phyloP scores from a whole-genome alignment of 2,329 filamentous ascomycete species.

The Aspergillus neoniger region DNA sequence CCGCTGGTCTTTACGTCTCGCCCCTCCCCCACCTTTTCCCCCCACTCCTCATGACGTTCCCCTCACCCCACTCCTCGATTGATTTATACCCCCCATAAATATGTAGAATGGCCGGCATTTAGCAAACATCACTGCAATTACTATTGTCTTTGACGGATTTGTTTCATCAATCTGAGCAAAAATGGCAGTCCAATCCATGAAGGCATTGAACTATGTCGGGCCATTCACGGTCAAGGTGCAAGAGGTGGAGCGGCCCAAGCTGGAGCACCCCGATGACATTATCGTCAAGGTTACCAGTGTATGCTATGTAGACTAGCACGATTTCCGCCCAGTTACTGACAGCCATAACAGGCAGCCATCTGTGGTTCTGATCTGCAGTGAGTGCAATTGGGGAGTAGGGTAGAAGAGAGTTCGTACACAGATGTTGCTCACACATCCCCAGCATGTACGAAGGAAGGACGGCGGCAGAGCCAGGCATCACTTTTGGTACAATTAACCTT shows the following conservation, averaged over 20 bases:
- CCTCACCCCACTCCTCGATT: background rate
- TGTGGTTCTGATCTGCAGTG: conserved; percentile 56
- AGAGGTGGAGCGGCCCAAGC: conserved; percentile 58
- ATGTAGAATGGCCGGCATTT: no score
- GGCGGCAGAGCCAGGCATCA: conserved; percentile 62
- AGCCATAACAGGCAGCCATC: conserved; percentile 44
- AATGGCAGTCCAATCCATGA: conserved; percentile 51
- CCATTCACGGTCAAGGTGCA: conserved; percentile 65
- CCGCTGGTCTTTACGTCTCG: no score
- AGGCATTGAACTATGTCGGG: conserved; percentile 64
- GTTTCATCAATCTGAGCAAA: background rate
- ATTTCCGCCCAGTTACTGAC: background rate
- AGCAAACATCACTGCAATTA: no score
- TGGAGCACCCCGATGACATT: conserved; percentile 65
- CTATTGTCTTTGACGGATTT: no score
- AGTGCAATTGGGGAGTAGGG: conserved; percentile 24
- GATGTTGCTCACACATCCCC: conserved; percentile 36
- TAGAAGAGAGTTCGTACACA: conserved; percentile 6
- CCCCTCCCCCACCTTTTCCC: background rate
- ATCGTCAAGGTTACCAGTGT: conserved; percentile 68
- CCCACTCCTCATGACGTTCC: background rate
- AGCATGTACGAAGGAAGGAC: conserved; percentile 67
- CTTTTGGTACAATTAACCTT: conserved; percentile 47
- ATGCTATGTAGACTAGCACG: conserved; percentile 31
- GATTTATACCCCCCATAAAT: background rate